Conservation (phyloP, 306 rosid species). For the Ochetophila trinervis region DNA sequence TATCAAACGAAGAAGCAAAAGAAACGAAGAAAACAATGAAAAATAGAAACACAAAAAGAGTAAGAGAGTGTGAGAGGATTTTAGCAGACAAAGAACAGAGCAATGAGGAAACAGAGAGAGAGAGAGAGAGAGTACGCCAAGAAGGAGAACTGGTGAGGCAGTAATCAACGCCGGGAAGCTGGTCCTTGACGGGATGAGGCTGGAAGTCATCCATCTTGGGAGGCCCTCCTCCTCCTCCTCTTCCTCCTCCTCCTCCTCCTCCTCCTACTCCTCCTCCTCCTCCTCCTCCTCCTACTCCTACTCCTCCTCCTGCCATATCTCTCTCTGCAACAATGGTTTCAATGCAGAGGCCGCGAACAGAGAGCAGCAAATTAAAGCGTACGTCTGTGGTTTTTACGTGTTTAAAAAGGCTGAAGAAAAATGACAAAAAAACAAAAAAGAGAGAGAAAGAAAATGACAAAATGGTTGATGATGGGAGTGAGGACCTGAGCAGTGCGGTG, state of each 20-base stretch:
- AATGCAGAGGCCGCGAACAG: too few relatives aligned
- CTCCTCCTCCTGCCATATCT: too few relatives aligned
- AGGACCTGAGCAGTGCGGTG: background rate
- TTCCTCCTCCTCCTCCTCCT: too few relatives aligned
- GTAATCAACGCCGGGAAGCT: conserved; percentile 76
- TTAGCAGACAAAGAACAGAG: background rate
- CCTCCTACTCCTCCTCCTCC: too few relatives aligned
- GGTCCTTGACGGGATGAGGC: conserved; percentile 80
- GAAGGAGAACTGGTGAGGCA: conserved; percentile 69
- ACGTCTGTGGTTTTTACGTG: too few relatives aligned
- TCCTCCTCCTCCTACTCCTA: too few relatives aligned
- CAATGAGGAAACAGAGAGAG: background rate
- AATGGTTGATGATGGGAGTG: background rate
- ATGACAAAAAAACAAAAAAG: background rate
- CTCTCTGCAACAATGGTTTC: too few relatives aligned
- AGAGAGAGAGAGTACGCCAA: conserved; percentile 52
- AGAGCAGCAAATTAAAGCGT: too few relatives aligned
- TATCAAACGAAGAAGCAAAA: background rate
- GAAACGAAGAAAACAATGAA: background rate
- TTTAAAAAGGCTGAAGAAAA: too few relatives aligned
- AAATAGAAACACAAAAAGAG: background rate
- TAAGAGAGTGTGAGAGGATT: background rate
- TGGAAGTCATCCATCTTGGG: conserved; percentile 49
- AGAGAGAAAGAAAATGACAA: background rate
- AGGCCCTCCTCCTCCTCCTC: conserved; percentile 12